Evolutionary conservation across 1,284 basidiomycete species (phyloP).

Genomic region (Ustilago xerochloae): DNA sequence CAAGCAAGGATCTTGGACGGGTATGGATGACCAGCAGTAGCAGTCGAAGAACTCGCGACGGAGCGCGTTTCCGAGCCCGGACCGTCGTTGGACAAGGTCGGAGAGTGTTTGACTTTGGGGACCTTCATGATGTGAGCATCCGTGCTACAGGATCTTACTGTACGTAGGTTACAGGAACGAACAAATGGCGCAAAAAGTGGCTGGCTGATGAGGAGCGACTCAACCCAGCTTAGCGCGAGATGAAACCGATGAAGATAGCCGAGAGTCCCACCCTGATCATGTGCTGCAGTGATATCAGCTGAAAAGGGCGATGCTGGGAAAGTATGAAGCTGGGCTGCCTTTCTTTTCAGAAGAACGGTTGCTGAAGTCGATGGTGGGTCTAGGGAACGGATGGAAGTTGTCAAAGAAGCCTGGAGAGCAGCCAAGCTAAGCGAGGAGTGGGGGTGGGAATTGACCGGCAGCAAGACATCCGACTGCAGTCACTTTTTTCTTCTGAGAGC

Average conservation of each 20-base stretch:
- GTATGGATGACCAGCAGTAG: slow-evolving; percentile 11
- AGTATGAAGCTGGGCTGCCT: no score
- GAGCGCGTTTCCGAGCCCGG: background rate
- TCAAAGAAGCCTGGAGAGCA: background rate
- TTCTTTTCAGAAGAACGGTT: no score
- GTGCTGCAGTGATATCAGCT: no score
- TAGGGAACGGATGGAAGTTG: background rate
- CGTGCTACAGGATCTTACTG: background rate
- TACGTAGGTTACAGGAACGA: background rate
- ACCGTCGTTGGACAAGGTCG: slow-evolving; percentile 12
- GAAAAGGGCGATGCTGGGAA: no score
- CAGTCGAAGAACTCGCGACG: background rate
- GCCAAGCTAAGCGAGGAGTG: no score
- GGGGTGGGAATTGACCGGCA: slow-evolving; percentile 1
- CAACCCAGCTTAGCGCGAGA: background rate
- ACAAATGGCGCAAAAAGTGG: background rate
- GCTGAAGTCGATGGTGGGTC: background rate
- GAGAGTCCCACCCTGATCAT: no score
- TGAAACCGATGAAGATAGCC: background rate
- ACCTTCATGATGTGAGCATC: slow-evolving; percentile 21
- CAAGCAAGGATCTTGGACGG: slow-evolving; percentile 44
- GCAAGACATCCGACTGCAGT: background rate
- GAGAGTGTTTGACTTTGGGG: slow-evolving; percentile 28
- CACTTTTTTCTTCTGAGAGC: no score
- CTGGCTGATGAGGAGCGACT: background rate